These are phyloP conservation scores for Calonectria naviculata DNA, from an alignment of 2,329 filamentous ascomycete genomes.

Conservation along the genomic window DNA sequence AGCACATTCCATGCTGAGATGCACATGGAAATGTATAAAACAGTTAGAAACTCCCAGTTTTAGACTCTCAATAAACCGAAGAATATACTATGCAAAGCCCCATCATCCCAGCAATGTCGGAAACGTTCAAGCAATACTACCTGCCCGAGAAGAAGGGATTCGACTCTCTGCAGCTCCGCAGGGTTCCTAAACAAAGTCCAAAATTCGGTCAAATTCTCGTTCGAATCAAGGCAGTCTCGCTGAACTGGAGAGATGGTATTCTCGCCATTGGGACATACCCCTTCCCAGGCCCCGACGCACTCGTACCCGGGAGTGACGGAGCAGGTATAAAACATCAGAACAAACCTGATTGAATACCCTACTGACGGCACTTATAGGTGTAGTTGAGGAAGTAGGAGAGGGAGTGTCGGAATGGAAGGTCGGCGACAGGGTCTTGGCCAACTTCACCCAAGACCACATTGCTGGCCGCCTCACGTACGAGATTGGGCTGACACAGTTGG, in stretches of 20 bases:
- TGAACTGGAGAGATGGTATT: slow-evolving; percentile 24
- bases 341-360: neutral
- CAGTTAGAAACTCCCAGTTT: neutral
- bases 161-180: slow-evolving; percentile 6
- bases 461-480: slow-evolving; percentile 23
- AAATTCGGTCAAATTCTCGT: slow-evolving; percentile 23
- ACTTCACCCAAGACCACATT: slow-evolving; percentile 24
- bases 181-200: slow-evolving; percentile 13
- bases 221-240: slow-evolving; percentile 16
- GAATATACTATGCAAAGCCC: neutral
- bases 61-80: neutral
- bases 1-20: no score
- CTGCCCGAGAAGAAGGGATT: slow-evolving; percentile 21
- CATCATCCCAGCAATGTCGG: neutral
- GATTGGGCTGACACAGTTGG: slow-evolving; percentile 21
- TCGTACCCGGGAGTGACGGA: slow-evolving; percentile 21
- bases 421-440: slow-evolving; percentile 26
- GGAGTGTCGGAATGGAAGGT: slow-evolving; percentile 22
- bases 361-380: neutral
- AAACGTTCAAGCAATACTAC: slow-evolving; percentile 10
- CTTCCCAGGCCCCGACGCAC: slow-evolving; percentile 18
- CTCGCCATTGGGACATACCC: slow-evolving; percentile 21
- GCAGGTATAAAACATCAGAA: neutral
- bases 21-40: neutral
- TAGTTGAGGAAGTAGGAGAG: slow-evolving; percentile 19